These are phyloP conservation scores for Colletotrichum somersetense DNA, from an alignment of 2,329 filamentous ascomycete genomes.

Conservation along the genomic window DNA sequence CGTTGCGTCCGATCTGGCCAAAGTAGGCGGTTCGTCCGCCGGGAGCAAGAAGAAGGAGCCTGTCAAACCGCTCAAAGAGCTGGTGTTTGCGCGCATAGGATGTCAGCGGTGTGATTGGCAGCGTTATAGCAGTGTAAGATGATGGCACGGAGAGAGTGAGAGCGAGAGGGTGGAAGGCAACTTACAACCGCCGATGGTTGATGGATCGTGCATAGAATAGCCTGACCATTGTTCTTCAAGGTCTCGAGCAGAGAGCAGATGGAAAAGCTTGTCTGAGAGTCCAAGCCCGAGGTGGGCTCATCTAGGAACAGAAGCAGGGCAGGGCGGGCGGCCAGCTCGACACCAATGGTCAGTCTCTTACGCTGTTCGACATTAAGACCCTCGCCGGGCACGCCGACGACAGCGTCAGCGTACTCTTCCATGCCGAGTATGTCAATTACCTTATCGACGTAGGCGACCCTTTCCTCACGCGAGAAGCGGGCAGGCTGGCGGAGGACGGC, in stretches of 20 bases:
- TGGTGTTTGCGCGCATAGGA: not conserved
- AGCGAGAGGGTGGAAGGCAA: not conserved
- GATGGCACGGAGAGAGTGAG: not conserved
- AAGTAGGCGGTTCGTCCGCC: conserved; percentile 71
- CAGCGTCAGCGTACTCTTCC: conserved; percentile 76
- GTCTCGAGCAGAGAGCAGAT: conserved; percentile 79
- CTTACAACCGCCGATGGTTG: conserved; percentile 58
- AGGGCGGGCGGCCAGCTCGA: conserved; percentile 82
- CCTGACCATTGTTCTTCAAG: conserved; percentile 63
- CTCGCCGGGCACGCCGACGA: conserved; percentile 77
- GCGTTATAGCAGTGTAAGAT: not conserved
- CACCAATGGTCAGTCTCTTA: conserved; percentile 78
- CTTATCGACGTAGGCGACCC: conserved; percentile 48
- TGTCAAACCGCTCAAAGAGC: conserved; percentile 67
- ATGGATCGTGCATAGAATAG: conserved; percentile 66
- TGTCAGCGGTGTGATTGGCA: not conserved
- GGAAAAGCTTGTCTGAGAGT: conserved; percentile 81
- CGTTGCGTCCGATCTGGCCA: conserved; percentile 66
- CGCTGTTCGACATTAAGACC: conserved; percentile 58
- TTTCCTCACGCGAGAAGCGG: conserved; percentile 56
- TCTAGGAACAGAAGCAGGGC: conserved; percentile 80
- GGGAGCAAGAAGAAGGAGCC: conserved; percentile 66
- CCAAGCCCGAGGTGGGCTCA: conserved; percentile 81
- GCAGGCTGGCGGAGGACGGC: conserved; percentile 76
- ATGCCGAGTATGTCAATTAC: conserved; percentile 53